Evolutionary conservation across 164 flowering plant species (phyloP), one percentile per base, ranked within the genome.

Genomic region (Nymphaea thermarum): DNA sequence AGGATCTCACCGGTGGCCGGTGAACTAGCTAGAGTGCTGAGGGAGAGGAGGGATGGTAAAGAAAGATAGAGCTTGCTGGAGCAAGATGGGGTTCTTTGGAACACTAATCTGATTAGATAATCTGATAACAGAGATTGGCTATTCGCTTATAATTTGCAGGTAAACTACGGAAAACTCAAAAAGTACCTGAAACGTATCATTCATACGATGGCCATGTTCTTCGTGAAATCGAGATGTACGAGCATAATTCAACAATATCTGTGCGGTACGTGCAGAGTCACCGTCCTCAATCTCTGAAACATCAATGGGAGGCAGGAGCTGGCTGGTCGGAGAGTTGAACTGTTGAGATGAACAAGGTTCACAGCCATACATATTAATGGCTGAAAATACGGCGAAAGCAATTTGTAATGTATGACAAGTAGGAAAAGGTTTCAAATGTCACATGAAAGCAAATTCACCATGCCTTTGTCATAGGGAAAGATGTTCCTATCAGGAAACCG

Each of bases 401-500:
- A n/a, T n/a, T n/a, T n/a, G n/a, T n/a, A n/a, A n/a, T n/a, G n/a
- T n/a, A n/a, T n/a, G 43, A 51, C n/a, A n/a, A n/a, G n/a, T n/a
- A n/a, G 62, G 5, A 15, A 68, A 16, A 16, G 69, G 41, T 57
- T n/a, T 42, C 63, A 15, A 55, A 53, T 73, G 18, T 8, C 41
- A 60, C 57, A 16, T 65, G 25, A 43, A 75, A 65, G 2, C 70
- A 62, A 42, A 8, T 53, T 42, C 42, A 15, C 10, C 41, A 55
- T 75, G 89, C 96, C 94, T 78, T 88, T 16, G 77, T 62, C 2
- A 81, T 66, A 41, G 91, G 92, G 76, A 84, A 80, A 65, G 88
- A 87, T 53, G 82, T 70, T 67, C 98, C 96, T 62, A 89, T 65
- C 36, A 89, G 76, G 80, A 90, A 86, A 11, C 98, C 98, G 71